These are phyloP conservation scores for Triadica sebifera DNA, from an alignment of 345 rosid genomes.

Conservation along the genomic window DNA sequence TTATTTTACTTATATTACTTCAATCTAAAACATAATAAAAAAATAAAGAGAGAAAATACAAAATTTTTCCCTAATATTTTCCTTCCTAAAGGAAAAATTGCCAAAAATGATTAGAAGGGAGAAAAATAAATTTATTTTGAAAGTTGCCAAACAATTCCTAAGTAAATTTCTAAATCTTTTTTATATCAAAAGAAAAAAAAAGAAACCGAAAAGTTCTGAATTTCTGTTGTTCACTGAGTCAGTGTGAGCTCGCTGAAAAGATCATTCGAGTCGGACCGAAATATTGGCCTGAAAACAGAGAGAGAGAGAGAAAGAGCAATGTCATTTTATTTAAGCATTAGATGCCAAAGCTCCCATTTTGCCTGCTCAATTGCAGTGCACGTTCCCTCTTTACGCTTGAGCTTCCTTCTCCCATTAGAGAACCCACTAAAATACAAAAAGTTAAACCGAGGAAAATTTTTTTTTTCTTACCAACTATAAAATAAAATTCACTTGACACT, in stretches of 20 bases:
- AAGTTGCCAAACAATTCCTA: no score
- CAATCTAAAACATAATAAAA: no score
- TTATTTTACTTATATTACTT: no score
- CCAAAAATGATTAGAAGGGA: no score
- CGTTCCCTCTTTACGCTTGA: neutral
- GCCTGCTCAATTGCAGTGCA: slow-evolving; percentile 16
- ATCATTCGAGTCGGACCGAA: slow-evolving; percentile 1
- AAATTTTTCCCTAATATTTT: no score
- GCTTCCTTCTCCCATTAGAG: neutral
- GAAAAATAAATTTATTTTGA: no score
- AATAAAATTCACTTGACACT: neutral
- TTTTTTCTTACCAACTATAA: slow-evolving; percentile 3
- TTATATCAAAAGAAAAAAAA: no score
- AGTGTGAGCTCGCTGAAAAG: neutral
- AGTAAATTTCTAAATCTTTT: no score
- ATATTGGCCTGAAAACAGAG: neutral
- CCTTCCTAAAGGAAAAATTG: no score
- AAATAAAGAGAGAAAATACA: no score
- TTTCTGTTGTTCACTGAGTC: no score
- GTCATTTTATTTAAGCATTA: neutral
- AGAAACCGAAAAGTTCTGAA: no score
- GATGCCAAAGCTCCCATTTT: slow-evolving; percentile 11
- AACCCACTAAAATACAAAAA: neutral
- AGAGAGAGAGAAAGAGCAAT: neutral
- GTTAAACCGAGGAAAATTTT: neutral